Evolutionary conservation across 23 red algal genomes (phyloP).

Genomic region (Gracilaria domingensis): DNA sequence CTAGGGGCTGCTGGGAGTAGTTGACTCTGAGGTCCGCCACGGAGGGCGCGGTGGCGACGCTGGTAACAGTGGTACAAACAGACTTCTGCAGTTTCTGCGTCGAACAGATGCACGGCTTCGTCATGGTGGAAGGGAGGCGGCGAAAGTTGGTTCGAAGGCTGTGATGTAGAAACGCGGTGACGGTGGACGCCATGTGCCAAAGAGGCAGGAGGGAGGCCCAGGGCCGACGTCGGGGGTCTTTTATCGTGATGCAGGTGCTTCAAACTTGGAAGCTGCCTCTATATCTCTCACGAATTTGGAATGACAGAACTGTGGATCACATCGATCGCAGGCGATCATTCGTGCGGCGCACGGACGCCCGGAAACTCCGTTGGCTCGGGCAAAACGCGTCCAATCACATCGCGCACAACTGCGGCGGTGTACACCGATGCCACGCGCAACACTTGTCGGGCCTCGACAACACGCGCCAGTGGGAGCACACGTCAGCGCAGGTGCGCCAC

Average conservation of each 20-base stretch:
- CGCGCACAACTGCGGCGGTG: background rate
- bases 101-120: background rate
- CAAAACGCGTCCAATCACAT: background rate
- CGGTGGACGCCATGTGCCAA: background rate
- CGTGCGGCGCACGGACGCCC: background rate
- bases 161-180: background rate
- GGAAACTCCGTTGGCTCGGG: background rate
- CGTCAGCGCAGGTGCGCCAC: too few species aligned
- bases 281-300: background rate
- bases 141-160: background rate
- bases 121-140: background rate
- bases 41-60: background rate
- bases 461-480: background rate
- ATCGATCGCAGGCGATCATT: background rate
- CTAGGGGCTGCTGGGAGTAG: conserved; percentile 84
- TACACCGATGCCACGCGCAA: background rate
- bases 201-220: too few species aligned
- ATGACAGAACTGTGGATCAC: background rate
- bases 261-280: background rate
- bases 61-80: background rate
- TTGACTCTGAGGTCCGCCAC: conserved; percentile 60
- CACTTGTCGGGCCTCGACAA: too few species aligned
- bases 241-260: too few species aligned
- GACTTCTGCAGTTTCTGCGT: background rate
- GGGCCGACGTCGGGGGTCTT: too few species aligned